These are phyloP conservation scores for Paramecium tetraurelia DNA, from an alignment of 73 alveolate species.

Conservation along the genomic window DNA sequence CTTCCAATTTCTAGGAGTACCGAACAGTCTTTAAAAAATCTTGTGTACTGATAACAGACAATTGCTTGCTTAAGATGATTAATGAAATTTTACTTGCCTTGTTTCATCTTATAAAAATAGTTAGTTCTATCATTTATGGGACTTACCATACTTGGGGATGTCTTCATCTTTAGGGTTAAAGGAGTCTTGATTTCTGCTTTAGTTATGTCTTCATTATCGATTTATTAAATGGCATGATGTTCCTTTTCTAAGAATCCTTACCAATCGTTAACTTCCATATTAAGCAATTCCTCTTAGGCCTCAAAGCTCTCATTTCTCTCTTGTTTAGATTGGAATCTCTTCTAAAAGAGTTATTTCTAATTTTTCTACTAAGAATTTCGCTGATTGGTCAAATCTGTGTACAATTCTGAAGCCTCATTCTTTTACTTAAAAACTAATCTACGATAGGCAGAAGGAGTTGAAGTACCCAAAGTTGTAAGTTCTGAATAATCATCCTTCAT, in stretches of 20 bases:
- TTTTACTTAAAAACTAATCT: neutral
- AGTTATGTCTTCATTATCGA: neutral
- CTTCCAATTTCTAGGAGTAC: neutral
- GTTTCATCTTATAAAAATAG: neutral
- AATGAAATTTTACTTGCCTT: neutral
- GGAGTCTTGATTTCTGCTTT: neutral
- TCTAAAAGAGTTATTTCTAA: neutral
- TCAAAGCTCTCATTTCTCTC: neutral
- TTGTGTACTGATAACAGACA: neutral
- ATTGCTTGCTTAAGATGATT: neutral
- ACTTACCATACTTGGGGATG: neutral
- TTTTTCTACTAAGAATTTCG: neutral
- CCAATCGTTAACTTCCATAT: conserved; percentile 18
- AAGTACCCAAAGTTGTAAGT: neutral
- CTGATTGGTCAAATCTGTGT: neutral
- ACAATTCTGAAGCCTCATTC: neutral
- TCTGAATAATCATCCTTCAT: neutral
- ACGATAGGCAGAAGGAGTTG: neutral
- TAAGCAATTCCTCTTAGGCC: neutral
- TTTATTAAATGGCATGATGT: neutral
- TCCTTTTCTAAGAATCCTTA: neutral
- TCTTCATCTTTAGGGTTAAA: neutral
- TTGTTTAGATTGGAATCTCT: neutral
- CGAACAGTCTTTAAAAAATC: conserved; percentile 18
- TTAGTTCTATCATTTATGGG: neutral